Percentiles rank a stretch among this genome's conserved stretches.
Evolutionary conservation across 345 rosid genomes (phyloP).

Genomic region (Trapa incisa): DNA sequence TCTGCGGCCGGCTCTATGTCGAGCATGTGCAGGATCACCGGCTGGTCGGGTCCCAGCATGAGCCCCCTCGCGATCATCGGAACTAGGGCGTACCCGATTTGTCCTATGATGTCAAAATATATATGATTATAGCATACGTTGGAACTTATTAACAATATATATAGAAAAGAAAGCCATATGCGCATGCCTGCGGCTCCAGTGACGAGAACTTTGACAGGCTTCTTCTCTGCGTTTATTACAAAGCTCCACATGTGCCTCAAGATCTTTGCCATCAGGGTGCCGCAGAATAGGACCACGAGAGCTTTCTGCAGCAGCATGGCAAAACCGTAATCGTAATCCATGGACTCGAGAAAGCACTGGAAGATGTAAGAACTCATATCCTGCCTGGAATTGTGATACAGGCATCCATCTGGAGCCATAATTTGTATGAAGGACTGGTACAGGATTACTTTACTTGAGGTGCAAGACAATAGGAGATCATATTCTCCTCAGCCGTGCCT

Average conservation of each 20-base stretch:
- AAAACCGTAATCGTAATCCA: slow-evolving; percentile 5
- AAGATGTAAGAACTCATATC: no score
- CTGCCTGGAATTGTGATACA: no score
- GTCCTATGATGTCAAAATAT: slow-evolving; percentile 31
- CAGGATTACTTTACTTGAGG: no score
- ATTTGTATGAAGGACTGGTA: no score
- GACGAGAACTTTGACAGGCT: slow-evolving; percentile 46
- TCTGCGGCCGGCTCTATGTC: slow-evolving; percentile 54
- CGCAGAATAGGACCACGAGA: slow-evolving; percentile 30
- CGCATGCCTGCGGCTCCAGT: slow-evolving; percentile 78
- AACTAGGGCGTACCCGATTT: slow-evolving; percentile 72
- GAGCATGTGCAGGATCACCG: slow-evolving; percentile 69
- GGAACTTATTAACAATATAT: not conserved
- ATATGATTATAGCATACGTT: no score
- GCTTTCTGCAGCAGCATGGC: slow-evolving; percentile 32
- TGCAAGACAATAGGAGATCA: no score
- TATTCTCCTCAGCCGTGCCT: no score
- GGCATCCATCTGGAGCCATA: no score
- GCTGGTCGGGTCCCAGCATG: slow-evolving; percentile 79
- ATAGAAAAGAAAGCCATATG: not conserved
- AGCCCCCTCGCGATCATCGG: slow-evolving; percentile 80
- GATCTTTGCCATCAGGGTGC: slow-evolving; percentile 41
- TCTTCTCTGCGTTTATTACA: slow-evolving; percentile 40
- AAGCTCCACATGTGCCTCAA: slow-evolving; percentile 44
- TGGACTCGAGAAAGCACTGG: not conserved